Percentiles rank a stretch among this genome's conserved stretches.
Evolutionary conservation across 139 green algal genomes (phyloP).

Genomic region (Coelastrella sp.): DNA sequence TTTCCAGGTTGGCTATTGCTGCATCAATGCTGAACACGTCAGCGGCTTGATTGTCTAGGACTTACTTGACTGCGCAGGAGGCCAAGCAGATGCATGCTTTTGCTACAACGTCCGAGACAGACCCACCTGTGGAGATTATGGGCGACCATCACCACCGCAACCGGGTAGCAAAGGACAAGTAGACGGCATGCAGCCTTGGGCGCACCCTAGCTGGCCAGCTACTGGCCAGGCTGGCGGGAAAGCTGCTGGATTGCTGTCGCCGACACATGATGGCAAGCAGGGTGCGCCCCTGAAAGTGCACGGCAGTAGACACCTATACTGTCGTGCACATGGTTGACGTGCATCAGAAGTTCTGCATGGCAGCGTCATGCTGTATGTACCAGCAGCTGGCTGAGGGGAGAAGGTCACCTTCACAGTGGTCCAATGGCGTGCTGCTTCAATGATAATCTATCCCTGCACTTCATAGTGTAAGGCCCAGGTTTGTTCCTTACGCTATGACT

Average conservation of each 20-base stretch:
- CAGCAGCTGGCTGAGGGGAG: too few species aligned
- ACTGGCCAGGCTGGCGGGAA: background rate
- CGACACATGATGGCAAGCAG: too few species aligned
- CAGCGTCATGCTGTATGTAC: too few species aligned
- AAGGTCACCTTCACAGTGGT: too few species aligned
- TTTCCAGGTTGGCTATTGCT: background rate
- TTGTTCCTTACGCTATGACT: too few species aligned
- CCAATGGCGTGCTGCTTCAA: too few species aligned
- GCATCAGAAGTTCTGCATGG: too few species aligned
- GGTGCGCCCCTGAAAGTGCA: too few species aligned
- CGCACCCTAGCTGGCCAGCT: background rate
- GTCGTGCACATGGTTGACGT: too few species aligned
- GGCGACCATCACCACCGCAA: constrained; percentile 35
- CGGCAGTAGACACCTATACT: too few species aligned
- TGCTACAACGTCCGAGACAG: constrained; percentile 15
- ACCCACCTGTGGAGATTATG: constrained; percentile 27
- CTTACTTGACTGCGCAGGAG: constrained; percentile 7
- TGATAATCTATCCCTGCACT: too few species aligned
- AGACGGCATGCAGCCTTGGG: background rate
- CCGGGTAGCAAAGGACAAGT: background rate
- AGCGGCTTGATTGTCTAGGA: background rate
- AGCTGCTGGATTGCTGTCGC: background rate
- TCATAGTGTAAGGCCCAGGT: too few species aligned
- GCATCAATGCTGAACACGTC: background rate
- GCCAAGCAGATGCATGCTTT: background rate